These are phyloP conservation scores for Penicillium steckii DNA, from an alignment of 495 filamentous ascomycete genomes.

Conservation along the genomic window DNA sequence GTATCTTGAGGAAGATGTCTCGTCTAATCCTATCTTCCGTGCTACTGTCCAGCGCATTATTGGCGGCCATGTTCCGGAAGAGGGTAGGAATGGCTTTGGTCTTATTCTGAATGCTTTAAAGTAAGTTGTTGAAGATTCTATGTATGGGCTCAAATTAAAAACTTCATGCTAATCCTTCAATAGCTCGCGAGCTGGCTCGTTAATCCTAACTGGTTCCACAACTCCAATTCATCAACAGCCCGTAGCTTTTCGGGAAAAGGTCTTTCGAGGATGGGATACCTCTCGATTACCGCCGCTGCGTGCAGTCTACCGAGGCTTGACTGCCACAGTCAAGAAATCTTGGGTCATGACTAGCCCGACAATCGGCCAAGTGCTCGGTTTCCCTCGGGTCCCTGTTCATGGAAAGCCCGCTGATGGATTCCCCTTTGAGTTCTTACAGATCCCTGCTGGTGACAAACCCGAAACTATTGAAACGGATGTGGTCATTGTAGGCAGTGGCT, in stretches of 20 bases:
- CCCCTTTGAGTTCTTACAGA: conserved; percentile 52
- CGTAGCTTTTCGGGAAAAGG: conserved; percentile 55
- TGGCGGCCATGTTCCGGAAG: conserved; percentile 39
- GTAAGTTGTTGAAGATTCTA: conserved; percentile 34
- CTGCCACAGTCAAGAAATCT: conserved; percentile 50
- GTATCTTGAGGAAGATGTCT: conserved; percentile 52
- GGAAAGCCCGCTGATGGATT: conserved; percentile 58
- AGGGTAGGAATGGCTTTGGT: conserved; percentile 48
- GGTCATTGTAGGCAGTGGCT: conserved; percentile 83
- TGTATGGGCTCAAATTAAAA: neutral
- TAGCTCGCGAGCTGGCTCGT: conserved; percentile 67
- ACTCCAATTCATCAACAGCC: conserved; percentile 64
- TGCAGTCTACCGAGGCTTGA: conserved; percentile 53
- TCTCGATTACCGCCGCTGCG: conserved; percentile 61
- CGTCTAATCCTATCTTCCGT: conserved; percentile 46
- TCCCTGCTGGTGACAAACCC: conserved; percentile 42
- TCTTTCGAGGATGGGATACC: conserved; percentile 57
- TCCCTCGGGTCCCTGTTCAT: conserved; percentile 58
- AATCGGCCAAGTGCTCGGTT: conserved; percentile 57
- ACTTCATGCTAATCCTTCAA: conserved; percentile 2
- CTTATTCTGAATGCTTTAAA: conserved; percentile 54
- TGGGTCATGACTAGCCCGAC: conserved; percentile 63
- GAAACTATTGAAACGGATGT: conserved; percentile 74
- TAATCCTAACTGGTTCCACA: conserved; percentile 63
- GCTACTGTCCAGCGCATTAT: conserved; percentile 45